Evolutionary conservation across 1,139 yeast genomes (phyloP).

Genomic region (Diutina catenulata): DNA sequence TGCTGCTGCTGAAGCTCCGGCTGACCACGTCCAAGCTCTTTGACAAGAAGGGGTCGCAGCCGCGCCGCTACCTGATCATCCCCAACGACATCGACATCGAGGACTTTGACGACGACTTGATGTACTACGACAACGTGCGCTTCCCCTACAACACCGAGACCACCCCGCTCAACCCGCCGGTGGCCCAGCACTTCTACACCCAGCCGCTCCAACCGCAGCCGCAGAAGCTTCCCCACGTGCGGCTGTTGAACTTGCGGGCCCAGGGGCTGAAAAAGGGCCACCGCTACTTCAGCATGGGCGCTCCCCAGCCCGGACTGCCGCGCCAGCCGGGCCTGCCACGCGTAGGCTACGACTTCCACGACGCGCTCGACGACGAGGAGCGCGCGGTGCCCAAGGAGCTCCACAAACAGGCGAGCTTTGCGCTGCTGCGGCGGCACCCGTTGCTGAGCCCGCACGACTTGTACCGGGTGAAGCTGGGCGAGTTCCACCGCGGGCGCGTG

Average conservation of each 20-base stretch:
- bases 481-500: constrained; percentile 11
- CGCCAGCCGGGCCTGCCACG: neutral
- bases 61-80: constrained; percentile 61
- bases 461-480: constrained; percentile 1
- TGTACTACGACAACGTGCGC: constrained; percentile 31
- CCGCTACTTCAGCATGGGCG: neutral
- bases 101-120: constrained; percentile 48
- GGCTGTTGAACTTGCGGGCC: constrained; percentile 24
- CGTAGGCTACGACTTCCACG: too few species aligned
- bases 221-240: constrained; percentile 29
- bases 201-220: constrained; percentile 22
- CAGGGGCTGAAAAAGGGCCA: neutral
- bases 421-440: constrained; percentile 4
- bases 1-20: constrained; percentile 30
- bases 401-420: neutral
- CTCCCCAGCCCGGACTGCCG: neutral
- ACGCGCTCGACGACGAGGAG: constrained; percentile 1
- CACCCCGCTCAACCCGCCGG: neutral
- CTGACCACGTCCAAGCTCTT: constrained; percentile 64
- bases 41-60: constrained; percentile 60
- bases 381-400: neutral
- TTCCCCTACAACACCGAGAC: constrained; percentile 23
- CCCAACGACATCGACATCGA: constrained; percentile 60
- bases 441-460: neutral
- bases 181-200: constrained; percentile 14